phyloP scores from a whole-genome alignment of 129 eudicot species.

The Chrysanthemum lavandulifolium region DNA sequence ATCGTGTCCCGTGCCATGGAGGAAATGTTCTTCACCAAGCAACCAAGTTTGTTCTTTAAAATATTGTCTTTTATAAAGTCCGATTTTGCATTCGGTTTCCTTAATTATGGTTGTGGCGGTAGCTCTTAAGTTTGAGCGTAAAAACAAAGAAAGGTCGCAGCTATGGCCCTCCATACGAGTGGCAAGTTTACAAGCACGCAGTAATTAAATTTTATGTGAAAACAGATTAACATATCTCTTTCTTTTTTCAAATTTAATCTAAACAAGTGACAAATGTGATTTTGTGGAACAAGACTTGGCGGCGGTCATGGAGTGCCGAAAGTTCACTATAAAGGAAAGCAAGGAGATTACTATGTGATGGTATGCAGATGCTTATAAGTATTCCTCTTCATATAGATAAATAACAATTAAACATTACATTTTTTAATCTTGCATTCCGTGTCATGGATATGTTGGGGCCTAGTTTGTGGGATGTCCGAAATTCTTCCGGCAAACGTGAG shows the following conservation, averaged over 20 bases:
- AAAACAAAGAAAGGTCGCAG: constrained; percentile 90
- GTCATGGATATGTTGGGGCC: too few species aligned
- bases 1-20: too few species aligned
- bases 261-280: background rate
- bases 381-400: too few species aligned
- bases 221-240: background rate
- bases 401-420: too few species aligned
- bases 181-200: constrained; percentile 91
- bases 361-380: constrained; percentile 27
- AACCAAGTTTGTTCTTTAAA: too few species aligned
- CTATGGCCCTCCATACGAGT: constrained; percentile 86
- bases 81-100: background rate
- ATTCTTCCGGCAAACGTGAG: too few species aligned
- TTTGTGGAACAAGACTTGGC: constrained; percentile 52
- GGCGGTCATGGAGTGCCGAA: constrained; percentile 93
- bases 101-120: constrained; percentile 34
- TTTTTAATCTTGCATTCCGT: too few species aligned
- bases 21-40: too few species aligned
- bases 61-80: too few species aligned
- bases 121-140: constrained; percentile 82
- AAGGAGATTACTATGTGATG: constrained; percentile 82
- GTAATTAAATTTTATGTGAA: background rate
- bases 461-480: too few species aligned
- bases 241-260: background rate
- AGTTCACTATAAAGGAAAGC: constrained; percentile 81